phyloP scores from a whole-genome alignment of 164 flowering plant species.

The Platanus orientalis region DNA sequence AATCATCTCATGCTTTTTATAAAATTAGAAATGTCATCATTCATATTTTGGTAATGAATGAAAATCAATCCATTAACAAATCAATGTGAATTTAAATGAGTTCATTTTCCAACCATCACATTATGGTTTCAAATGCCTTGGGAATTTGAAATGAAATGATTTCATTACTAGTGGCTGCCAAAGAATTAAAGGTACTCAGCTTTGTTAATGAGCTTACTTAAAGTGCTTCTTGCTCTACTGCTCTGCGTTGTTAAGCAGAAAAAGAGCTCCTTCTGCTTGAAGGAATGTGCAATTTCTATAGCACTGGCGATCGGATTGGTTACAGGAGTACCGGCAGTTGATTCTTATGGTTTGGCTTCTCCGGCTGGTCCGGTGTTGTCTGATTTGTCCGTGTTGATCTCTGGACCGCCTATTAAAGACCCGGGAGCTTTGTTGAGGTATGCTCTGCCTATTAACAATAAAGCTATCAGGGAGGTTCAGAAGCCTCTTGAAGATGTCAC shows the following conservation, averaged over 20 bases:
- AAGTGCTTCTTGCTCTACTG: not conserved
- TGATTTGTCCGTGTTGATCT: slow-evolving; percentile 75
- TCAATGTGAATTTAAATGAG: too few relatives aligned
- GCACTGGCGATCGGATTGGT: slow-evolving; percentile 73
- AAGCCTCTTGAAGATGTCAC: slow-evolving; percentile 95
- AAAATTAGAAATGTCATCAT: too few relatives aligned
- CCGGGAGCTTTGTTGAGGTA: slow-evolving; percentile 85
- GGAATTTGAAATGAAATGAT: too few relatives aligned
- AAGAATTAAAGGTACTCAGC: too few relatives aligned
- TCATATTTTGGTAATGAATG: too few relatives aligned
- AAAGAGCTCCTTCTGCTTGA: slow-evolving; percentile 43
- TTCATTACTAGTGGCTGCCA: too few relatives aligned
- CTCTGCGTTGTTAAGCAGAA: slow-evolving; percentile 43
- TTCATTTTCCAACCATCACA: too few relatives aligned
- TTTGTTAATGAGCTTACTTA: not conserved
- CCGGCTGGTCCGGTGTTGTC: slow-evolving; percentile 54
- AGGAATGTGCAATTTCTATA: slow-evolving; percentile 67
- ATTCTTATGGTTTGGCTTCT: slow-evolving; percentile 35
- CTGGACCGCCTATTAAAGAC: slow-evolving; percentile 97
- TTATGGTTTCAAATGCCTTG: too few relatives aligned
- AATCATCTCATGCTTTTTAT: too few relatives aligned
- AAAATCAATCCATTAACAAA: too few relatives aligned
- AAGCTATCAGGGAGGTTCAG: slow-evolving; percentile 95
- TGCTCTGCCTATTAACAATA: slow-evolving; percentile 87
- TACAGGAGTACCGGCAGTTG: slow-evolving; percentile 46